These are phyloP conservation scores for Quercus variabilis DNA, from an alignment of 306 rosid genomes.

Conservation along the genomic window DNA sequence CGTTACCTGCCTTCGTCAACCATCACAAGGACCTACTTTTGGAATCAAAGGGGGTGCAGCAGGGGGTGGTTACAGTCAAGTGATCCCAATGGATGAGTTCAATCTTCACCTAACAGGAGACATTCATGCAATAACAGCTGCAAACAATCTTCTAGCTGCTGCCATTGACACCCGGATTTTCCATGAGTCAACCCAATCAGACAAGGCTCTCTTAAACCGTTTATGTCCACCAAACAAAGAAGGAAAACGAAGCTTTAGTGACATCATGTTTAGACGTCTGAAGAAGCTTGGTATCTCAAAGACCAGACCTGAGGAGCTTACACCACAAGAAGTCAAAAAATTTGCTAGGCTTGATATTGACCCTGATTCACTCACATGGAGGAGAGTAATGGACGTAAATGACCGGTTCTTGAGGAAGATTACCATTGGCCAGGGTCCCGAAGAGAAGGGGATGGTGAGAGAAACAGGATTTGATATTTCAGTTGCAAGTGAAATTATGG, in stretches of 20 bases:
- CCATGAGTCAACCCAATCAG: conserved; percentile 91
- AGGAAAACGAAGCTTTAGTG: conserved; percentile 72
- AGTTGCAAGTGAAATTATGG: conserved; percentile 99
- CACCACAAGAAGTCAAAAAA: conserved; percentile 72
- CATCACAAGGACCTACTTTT: conserved; percentile 99
- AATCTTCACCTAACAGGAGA: conserved; percentile 98
- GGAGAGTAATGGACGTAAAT: conserved; percentile 96
- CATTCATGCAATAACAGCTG: conserved; percentile 95
- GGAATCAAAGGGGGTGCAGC: conserved; percentile 99
- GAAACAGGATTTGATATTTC: conserved; percentile 97
- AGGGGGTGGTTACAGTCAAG: conserved; percentile 99
- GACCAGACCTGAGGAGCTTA: conserved; percentile 81
- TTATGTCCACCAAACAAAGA: conserved; percentile 91
- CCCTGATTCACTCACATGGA: conserved; percentile 87
- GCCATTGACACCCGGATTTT: conserved; percentile 92
- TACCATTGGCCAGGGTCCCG: conserved; percentile 89
- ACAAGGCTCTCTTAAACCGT: conserved; percentile 90
- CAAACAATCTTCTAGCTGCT: conserved; percentile 97
- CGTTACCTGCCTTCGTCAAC: conserved; percentile 93
- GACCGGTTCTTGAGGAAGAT: conserved; percentile 92
- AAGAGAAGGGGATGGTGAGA: conserved; percentile 97
- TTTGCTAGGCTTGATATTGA: conserved; percentile 94
- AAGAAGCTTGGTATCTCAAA: conserved; percentile 78
- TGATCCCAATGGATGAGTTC: conserved; percentile 98
- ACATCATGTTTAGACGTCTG: conserved; percentile 83